Base-by-base conservation (phyloP, 257 asterid species). In the Solanum sitiens region DNA sequence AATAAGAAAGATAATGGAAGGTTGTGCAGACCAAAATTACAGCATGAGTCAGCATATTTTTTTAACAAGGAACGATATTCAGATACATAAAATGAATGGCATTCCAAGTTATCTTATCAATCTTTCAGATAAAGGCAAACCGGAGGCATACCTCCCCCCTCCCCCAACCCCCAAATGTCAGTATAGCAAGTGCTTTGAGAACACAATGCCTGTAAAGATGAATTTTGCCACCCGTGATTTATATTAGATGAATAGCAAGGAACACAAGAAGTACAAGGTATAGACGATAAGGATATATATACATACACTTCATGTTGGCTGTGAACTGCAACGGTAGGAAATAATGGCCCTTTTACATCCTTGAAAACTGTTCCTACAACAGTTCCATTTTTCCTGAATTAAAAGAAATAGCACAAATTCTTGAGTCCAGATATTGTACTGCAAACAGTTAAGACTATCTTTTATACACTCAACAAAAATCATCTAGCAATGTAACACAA, bases 221-320 rank as follows among this genome's bases (percentile, higher is more conserved):
- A 77, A 77, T 25, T 25, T 76, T 42, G 27, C 65, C 67, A 44
- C 65, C 63, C 63, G 9, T 25, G 44, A 77, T 42, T 16, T 44
- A 45, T 25, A 25, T 79, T 47, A 27, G 40, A 79, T 45, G 2
- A 27, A 25, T 45, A 27, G 56, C 15, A 44, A 45, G 8, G 23
- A 15, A 45, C 44, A 79, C 4, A 27, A 27, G 13, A 5, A 27
- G 61, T 80, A 27, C 27, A 80, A 80, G 40, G 85, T 18, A 80
- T 11, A 47, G 85, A 82, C 18, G 8, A 50, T 47, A 82, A 82
- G 68, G 70, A 50, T 27, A 32, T 27, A 80, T 47, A 83, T 86
- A 90, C 99, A 87, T 97, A 97, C 99, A 94, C 98, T 92, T 97
- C 99, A 93, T 92, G 90, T 90, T 92, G 99, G 95, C 99, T 96